Evolutionary conservation across 106 monocot genomes (phyloP).

Genomic region (Dactylorhiza incarnata): DNA sequence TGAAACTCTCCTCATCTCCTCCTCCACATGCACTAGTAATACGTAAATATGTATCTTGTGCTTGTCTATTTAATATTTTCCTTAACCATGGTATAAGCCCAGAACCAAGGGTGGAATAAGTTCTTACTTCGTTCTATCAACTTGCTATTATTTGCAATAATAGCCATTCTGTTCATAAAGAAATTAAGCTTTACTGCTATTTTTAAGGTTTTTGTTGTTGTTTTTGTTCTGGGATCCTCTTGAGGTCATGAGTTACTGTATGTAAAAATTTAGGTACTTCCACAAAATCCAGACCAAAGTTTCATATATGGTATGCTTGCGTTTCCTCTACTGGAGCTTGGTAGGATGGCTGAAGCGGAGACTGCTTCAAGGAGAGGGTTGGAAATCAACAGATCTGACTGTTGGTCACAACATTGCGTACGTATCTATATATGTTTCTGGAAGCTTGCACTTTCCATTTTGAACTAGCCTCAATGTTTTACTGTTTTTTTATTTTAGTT

Average conservation of each 20-base stretch:
- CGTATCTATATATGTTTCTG: background rate
- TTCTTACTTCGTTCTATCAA: background rate
- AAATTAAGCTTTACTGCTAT: background rate
- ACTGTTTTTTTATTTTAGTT: background rate
- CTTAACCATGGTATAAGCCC: background rate
- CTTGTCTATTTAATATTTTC: background rate
- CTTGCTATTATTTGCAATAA: background rate
- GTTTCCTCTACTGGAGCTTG: slow-evolving; percentile 79
- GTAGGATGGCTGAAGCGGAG: slow-evolving; percentile 76
- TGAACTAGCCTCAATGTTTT: background rate
- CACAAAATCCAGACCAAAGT: slow-evolving; percentile 42
- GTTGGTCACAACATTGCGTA: slow-evolving; percentile 81
- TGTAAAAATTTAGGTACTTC: slow-evolving; percentile 40
- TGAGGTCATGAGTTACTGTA: background rate
- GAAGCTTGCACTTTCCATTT: background rate
- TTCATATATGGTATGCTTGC: slow-evolving; percentile 81
- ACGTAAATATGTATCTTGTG: slow-evolving; percentile 1
- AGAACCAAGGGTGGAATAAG: too few species aligned
- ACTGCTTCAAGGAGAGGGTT: slow-evolving; percentile 57
- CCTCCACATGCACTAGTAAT: background rate
- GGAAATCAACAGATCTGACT: slow-evolving; percentile 48
- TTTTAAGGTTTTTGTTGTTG: background rate
- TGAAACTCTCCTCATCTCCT: background rate
- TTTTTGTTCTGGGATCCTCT: background rate
- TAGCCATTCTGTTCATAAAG: background rate